Base-by-base conservation (phyloP, 371 early-diverging fungal genomes). In the Thermomucor indicae-seudaticae region DNA sequence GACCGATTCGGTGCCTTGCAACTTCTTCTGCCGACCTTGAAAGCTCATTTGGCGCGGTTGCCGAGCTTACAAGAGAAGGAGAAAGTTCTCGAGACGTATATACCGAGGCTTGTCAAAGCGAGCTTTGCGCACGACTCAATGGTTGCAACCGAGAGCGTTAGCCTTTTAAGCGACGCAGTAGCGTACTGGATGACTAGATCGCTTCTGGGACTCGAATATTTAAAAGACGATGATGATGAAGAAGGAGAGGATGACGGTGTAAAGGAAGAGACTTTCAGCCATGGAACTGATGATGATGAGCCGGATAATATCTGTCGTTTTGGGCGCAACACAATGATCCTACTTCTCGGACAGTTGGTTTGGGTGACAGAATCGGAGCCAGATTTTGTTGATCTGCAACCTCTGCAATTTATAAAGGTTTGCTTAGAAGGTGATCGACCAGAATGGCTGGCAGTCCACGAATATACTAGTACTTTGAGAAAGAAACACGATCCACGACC, bases 301-400 rank as follows among this genome's bases (percentile, higher is more conserved):
- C 37, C 37, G 37, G n/a, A n/a, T n/a, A n/a, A n/a, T n/a, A n/a
- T n/a, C n/a, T n/a, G n/a, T n/a, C 12, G 44, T 43, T 23, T 61
- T 61, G 57, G 51, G 16, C 44, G 51, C 30, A 22, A 44, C 11
- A 47, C 32, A 42, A 14, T 54, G 10, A 50, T 47, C 0, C 37
- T 71, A 6, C 37, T 71, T 0, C 32, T 71, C 1, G 49, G 60
- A 38, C 70, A 71, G 20, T 30, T 75, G 4, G 16, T 75, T 14
- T 37, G 49, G 6, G 63, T 58, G n/a, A 65, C 69, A 51, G 64
- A 65, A 31, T 31, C 49, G 4, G 75, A 75, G 34, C 66, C 67
- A 12, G 75, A 75, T 43, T 71, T 75, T 51, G 71, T 75, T 3
- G 75, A 71, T 43, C 50, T 75, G 12, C 57, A 66, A 24, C 75